Conservation (phyloP, 2,329 filamentous ascomycete species). For the Fusarium sp. region DNA sequence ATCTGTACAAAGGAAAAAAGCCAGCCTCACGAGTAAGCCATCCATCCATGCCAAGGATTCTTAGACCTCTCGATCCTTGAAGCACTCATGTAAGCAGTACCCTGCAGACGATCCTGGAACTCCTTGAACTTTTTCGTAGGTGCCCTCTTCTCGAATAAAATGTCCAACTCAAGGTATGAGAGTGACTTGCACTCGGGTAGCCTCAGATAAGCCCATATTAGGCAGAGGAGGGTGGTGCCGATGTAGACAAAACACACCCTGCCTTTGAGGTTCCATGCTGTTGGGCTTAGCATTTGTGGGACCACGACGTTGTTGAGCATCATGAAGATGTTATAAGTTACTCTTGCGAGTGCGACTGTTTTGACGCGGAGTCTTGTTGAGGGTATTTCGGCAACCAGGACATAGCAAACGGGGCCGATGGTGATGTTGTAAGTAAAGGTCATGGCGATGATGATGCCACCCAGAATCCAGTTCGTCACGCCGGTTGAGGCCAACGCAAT, state of each 20-base stretch:
- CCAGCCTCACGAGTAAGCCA: conserved; percentile 31
- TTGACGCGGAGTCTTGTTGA: conserved; percentile 53
- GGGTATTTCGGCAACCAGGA: conserved; percentile 52
- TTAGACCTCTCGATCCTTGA: conserved; percentile 29
- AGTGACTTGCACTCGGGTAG: conserved; percentile 43
- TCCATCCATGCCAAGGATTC: conserved; percentile 40
- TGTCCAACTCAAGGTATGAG: conserved; percentile 42
- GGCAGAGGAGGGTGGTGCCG: conserved; percentile 32
- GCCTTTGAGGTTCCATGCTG: conserved; percentile 40
- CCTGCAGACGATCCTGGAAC: conserved; percentile 35
- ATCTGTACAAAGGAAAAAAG: neutral
- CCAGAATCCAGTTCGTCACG: conserved; percentile 48
- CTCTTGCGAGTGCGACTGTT: conserved; percentile 52
- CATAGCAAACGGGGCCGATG: conserved; percentile 44
- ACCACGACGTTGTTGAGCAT: conserved; percentile 43
- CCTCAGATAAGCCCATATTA: conserved; percentile 43
- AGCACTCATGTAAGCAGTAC: conserved; percentile 33
- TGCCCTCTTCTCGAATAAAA: conserved; percentile 43
- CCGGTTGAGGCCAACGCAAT: conserved; percentile 43
- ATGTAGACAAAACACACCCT: conserved; percentile 41
- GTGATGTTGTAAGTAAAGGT: conserved; percentile 50
- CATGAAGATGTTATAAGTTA: conserved; percentile 35
- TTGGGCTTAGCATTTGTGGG: conserved; percentile 44
- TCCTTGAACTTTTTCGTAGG: conserved; percentile 47
- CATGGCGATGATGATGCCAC: conserved; percentile 53